A percentile compares a stretch with the other conserved stretches of the same genome.
phyloP scores from a whole-genome alignment of 495 filamentous ascomycete genomes.

The Xylaria venustula region DNA sequence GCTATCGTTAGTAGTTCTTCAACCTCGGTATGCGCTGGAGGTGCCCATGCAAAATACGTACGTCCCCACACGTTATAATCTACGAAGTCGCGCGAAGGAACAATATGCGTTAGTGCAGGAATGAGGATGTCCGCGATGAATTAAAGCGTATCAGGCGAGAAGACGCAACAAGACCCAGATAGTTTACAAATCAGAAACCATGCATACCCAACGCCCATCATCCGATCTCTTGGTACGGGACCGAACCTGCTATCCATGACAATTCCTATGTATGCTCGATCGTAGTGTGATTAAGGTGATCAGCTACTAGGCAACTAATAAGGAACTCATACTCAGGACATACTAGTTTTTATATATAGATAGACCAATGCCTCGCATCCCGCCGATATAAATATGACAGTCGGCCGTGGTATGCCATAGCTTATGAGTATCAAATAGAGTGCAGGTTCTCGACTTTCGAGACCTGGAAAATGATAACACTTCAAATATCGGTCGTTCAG shows the following conservation, averaged over 20 bases:
- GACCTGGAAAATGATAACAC: too few relatives aligned
- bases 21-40: neutral
- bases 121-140: neutral
- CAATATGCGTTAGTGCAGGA: neutral
- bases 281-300: too few relatives aligned
- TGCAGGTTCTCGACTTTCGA: too few relatives aligned
- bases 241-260: neutral
- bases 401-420: too few relatives aligned
- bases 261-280: too few relatives aligned
- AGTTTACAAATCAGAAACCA: neutral
- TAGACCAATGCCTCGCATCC: too few relatives aligned
- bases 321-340: too few relatives aligned
- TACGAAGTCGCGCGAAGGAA: conserved; percentile 2
- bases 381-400: too few relatives aligned
- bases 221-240: neutral
- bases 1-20: neutral
- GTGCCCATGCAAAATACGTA: neutral
- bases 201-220: neutral
- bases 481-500: too few relatives aligned
- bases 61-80: neutral
- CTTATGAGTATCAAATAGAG: too few relatives aligned
- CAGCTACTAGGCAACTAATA: too few relatives aligned
- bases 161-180: neutral
- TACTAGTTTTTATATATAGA: too few relatives aligned
- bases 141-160: neutral